Base-by-base conservation (phyloP, 768 basidiomycete genomes). In the Mycena maculata region DNA sequence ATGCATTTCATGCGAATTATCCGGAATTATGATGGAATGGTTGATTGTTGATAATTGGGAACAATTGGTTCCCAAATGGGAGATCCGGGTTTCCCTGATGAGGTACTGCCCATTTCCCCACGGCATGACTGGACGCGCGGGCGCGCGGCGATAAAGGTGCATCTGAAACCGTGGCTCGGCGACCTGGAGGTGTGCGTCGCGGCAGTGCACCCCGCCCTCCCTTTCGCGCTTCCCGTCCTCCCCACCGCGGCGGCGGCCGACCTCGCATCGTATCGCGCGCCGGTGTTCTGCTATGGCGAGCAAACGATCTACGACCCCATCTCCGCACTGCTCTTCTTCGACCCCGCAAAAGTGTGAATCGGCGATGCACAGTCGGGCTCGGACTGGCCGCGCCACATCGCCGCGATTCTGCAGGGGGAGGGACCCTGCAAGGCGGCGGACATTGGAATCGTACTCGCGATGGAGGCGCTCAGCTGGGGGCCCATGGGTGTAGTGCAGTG, bases 101-200 rank as follows among this genome's bases (percentile, higher is more conserved):
- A n/a, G n/a, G n/a, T n/a, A n/a, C 38, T 50, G 9, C 59, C 59
- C 9, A 60, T 60, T 48, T 60, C 58, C 10, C 48, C 20, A 4
- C 59, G 5, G 10, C 33, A 50, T 23, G 59, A 60, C 28, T 50
- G 48, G 48, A 50, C 3, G n/a, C 20, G 30, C 10, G 48, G 38
- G 22, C 48, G 48, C 10, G 25, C 47, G 45, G n/a, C 0, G 2
- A 38, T 38, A 12, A 22, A 25, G 6, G 12, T 60, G 22, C 36
- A 30, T 13, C 48, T 60, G 10, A 33, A 41, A 9, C 48, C 59
- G 1, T 60, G 59, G 59, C 39, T 50, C 59, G 36, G 48, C 6
- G 59, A 60, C 2, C n/a, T 60, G 18, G 59, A 60, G n/a, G 23
- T 36, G 15, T 39, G 49, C 48, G 25, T 60, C 27, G 48, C 48